These are phyloP conservation scores for Gonium pectorale DNA, from an alignment of 139 green algal species.

Conservation along the genomic window DNA sequence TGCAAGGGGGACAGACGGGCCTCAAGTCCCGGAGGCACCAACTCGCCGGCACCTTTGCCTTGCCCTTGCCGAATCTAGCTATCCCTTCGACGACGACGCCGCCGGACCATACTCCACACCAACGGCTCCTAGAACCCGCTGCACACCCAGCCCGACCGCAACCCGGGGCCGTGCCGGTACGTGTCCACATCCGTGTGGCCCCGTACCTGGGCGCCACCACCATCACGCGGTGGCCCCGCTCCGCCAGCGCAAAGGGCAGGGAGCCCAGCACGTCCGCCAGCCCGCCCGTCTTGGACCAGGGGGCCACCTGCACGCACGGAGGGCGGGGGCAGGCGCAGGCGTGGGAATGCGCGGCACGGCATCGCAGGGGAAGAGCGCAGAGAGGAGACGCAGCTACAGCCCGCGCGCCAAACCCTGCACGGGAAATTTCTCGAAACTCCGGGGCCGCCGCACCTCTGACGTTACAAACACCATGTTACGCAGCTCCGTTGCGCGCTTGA, in stretches of 20 bases:
- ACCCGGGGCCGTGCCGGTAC: background rate
- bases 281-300: constrained; percentile 92
- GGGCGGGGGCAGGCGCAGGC: no score
- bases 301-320: constrained; percentile 72
- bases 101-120: no score
- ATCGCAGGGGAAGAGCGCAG: no score
- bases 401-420: background rate
- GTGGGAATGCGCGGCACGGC: no score
- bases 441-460: constrained; percentile 58
- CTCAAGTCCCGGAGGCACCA: no score
- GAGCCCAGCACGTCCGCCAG: constrained; percentile 83
- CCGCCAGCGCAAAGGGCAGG: constrained; percentile 76
- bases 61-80: no score
- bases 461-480: constrained; percentile 71
- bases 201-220: constrained; percentile 76
- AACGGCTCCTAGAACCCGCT: no score
- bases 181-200: background rate
- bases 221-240: constrained; percentile 87
- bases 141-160: background rate
- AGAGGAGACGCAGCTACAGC: no score
- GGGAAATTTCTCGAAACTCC: no score
- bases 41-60: no score
- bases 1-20: no score
- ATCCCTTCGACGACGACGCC: no score
- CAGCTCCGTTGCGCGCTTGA: constrained; percentile 25